Percentiles rank a stretch among this genome's conserved stretches.
Evolutionary conservation across 2,329 filamentous ascomycete species (phyloP).

Genomic region (Sphaerulina musiva): DNA sequence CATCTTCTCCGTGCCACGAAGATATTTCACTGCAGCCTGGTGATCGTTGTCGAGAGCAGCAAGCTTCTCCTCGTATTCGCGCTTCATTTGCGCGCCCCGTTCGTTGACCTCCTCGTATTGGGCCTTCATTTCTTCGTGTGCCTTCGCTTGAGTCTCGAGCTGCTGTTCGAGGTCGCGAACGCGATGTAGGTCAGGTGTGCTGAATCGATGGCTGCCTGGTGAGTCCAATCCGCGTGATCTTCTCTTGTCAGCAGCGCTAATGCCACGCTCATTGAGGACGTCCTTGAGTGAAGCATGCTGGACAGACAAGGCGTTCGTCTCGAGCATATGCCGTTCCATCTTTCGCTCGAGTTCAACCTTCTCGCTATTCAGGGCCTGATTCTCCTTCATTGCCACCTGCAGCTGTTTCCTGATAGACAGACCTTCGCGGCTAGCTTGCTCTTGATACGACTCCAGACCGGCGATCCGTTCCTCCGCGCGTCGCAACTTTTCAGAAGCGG

Average conservation of each 20-base stretch:
- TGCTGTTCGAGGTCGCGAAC: slow-evolving; percentile 83
- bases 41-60: slow-evolving; percentile 94
- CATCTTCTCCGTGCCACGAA: slow-evolving; percentile 99
- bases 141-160: slow-evolving; percentile 65
- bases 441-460: slow-evolving; percentile 91
- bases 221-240: slow-evolving; percentile 67
- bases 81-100: slow-evolving; percentile 80
- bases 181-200: slow-evolving; percentile 70
- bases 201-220: slow-evolving; percentile 60
- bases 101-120: slow-evolving; percentile 69
- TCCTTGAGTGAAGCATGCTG: slow-evolving; percentile 93
- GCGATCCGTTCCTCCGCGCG: slow-evolving; percentile 94
- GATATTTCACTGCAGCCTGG: slow-evolving; percentile 94
- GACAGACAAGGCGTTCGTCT: slow-evolving; percentile 86
- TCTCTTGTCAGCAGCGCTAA: slow-evolving; percentile 66
- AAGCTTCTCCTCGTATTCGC: slow-evolving; percentile 84
- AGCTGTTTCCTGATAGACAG: slow-evolving; percentile 84
- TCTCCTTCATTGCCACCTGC: slow-evolving; percentile 74
- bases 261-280: slow-evolving; percentile 79
- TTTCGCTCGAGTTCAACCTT: slow-evolving; percentile 78
- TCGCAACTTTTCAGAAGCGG: slow-evolving; percentile 79
- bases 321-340: slow-evolving; percentile 77
- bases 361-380: slow-evolving; percentile 70
- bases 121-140: slow-evolving; percentile 78
- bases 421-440: slow-evolving; percentile 90